Percentiles rank a stretch among this genome's conserved stretches.
Conservation (phyloP, 169 alveolate genomes). For the Plasmodium sp. region DNA sequence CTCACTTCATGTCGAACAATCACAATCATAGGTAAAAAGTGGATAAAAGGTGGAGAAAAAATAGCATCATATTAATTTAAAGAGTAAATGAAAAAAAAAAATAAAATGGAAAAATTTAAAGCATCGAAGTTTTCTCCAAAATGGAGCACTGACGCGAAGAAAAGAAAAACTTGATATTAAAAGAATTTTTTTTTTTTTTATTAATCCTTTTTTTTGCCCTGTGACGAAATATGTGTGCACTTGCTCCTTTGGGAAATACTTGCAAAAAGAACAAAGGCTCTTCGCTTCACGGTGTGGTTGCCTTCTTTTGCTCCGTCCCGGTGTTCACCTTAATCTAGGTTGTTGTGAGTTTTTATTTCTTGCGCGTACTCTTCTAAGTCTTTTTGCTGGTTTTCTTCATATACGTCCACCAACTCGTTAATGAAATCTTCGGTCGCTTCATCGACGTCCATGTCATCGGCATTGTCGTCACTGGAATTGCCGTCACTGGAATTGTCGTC, state of each 20-base stretch:
- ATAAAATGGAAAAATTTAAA: background rate
- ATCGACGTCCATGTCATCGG: background rate
- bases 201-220: background rate
- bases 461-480: background rate
- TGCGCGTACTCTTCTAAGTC: slow-evolving; percentile 4
- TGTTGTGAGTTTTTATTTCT: slow-evolving; percentile 34
- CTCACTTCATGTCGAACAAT: background rate
- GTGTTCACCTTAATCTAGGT: background rate
- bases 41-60: background rate
- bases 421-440: slow-evolving; percentile 38
- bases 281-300: background rate
- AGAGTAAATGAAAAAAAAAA: background rate
- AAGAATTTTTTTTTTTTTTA: background rate
- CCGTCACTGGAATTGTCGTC: background rate
- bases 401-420: slow-evolving; percentile 27
- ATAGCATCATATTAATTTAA: background rate
- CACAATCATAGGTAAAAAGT: background rate
- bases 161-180: background rate
- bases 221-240: background rate
- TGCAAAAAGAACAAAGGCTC: background rate
- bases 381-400: slow-evolving; percentile 7
- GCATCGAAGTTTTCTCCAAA: background rate
- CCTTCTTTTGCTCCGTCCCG: background rate
- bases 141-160: background rate
- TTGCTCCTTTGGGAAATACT: background rate